A percentile compares a stretch with the other conserved stretches of the same genome.
Conservation (phyloP, 148 eudicot genomes). For the Fagopyrum homotropicum region DNA sequence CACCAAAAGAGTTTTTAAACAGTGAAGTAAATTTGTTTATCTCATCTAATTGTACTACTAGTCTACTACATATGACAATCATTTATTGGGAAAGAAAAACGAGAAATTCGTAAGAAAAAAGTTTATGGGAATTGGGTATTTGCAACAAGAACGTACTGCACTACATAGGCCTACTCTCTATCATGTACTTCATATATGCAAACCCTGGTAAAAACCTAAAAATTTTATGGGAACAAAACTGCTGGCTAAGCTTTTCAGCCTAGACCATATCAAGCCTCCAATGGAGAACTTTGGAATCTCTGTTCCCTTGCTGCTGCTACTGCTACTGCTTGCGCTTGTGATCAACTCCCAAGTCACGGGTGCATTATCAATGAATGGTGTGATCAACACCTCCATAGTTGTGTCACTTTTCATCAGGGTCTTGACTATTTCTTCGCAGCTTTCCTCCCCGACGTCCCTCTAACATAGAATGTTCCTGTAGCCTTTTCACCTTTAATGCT, state of each 20-base stretch:
- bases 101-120: background rate
- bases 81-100: background rate
- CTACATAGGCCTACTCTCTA: background rate
- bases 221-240: constrained; percentile 36
- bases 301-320: background rate
- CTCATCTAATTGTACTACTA: background rate
- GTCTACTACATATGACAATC: background rate
- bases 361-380: background rate
- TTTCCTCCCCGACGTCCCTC: background rate
- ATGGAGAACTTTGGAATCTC: constrained; percentile 31
- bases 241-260: constrained; percentile 25
- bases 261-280: constrained; percentile 44
- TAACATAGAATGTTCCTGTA: background rate
- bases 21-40: background rate
- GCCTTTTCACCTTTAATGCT: constrained; percentile 29
- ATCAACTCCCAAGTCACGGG: background rate
- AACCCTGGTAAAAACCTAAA: background rate
- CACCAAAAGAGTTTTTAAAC: background rate
- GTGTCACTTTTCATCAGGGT: background rate
- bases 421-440: background rate
- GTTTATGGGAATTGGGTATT: background rate
- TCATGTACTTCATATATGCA: background rate
- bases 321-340: background rate
- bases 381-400: background rate
- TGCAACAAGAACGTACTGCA: background rate